Evolutionary conservation across 306 rosid species (phyloP), one percentile per base, ranked within the genome.

Genomic region (Cajanus cajan): DNA sequence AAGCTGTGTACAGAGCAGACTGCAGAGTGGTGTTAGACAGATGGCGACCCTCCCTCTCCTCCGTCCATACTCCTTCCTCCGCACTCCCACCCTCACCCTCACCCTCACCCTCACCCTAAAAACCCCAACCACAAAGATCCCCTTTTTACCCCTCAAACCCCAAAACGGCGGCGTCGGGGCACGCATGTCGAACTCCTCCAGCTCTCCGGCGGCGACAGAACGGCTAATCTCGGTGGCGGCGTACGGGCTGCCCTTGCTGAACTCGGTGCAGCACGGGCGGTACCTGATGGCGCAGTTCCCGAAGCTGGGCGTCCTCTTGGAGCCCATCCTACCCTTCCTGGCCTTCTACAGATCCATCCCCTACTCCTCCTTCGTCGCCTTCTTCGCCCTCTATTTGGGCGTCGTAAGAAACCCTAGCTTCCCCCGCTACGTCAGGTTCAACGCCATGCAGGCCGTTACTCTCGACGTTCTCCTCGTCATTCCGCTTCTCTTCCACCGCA

Each of bases 311-410:
- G 24, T 85, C 9, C 78, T 90, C 79, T 86, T 95, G 75, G 87
- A 93, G 4, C 99, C 99, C 0, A 59, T 95, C n/a, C 19, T 95
- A 16, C 96, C 98, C 7, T 57, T 95, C n/a, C 37, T 92, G 19
- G 12, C 85, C 12, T 86, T 92, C 55, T 92, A 95, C 63, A 74
- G 96, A 71, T 95, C 98, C 22, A 52, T 94, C 54, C 98, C 98
- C 0, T 90, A 95, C 89, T 45, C 97, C 52, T 90, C 94, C 85
- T 93, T 95, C 82, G 76, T 95, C 2, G 99, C 99, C 33, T 95
- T 95, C 91, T 93, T 95, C 44, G 97, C 97, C 0, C 90, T 93
- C 65, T 95, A 95, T 74, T 16, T 95, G n/a, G 97, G 99, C 6
- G 76, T 95, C 6, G 97, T 91, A 1, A 71, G 97, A 21, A 95